Base-by-base conservation (phyloP, 2,329 filamentous ascomycete genomes). In the Sporothrix brunneoviolacea region DNA sequence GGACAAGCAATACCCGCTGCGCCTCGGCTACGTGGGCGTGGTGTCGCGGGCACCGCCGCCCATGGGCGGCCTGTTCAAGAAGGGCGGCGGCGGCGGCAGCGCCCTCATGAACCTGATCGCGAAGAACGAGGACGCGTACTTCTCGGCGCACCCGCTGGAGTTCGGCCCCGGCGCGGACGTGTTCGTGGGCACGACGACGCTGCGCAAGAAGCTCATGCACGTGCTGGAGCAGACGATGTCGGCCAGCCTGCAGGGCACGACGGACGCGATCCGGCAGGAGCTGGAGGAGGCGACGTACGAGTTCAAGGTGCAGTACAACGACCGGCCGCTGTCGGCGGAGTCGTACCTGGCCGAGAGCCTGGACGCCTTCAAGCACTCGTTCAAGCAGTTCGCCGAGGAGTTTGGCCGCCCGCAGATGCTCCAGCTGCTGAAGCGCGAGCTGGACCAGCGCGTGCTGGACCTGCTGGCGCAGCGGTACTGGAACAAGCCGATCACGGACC, bases 271-370 rank as follows among this genome's bases (percentile, higher is more conserved):
- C 58, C 85, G 86, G 55, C 89, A 95, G 64, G 93, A 98, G 66
- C 80, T 98, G 0, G 91, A 96, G 62, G 93, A 98, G 68, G 91
- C 93, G 3, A 91, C 88, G 0, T 98, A 98, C 63, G 91, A 98
- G 68, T 98, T 95, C 76, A 98, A 98, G 66, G 93, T 98, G 5
- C 94, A 98, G 66, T 98, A 98, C 70, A 98, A 98, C 62, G 93
- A 98, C 65, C 83, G 93, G 7, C 89, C 91, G 1, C 74, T 98
- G 32, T 95, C 89, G 45, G 93, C 93, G 2, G 93, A 98, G 65
- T 95, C 91, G 4, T 98, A 98, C 64, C 79, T 98, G 35, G 93
- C 93, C 2, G 93, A 97, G 66, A 95, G 88, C 58, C 73, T 98
- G 4, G 93, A 98, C 66, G 84, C 85, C 18, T 97, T 98, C 77